Evolutionary conservation across 1,284 basidiomycete species (phyloP).

Genomic region (Tylopilus sp.): DNA sequence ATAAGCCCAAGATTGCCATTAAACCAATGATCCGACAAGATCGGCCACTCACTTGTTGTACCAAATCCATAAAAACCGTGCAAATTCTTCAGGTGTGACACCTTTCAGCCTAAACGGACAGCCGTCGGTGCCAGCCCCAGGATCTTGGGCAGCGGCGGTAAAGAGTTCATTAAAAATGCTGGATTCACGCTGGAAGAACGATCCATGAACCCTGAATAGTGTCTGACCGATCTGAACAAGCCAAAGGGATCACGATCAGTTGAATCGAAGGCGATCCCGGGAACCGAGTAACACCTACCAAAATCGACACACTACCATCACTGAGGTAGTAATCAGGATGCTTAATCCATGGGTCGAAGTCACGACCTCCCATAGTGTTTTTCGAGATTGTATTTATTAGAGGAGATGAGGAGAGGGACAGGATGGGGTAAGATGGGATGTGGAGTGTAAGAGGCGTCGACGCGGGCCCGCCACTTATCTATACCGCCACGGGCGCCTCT

Average conservation of each 20-base stretch:
- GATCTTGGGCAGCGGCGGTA: slow-evolving; percentile 42
- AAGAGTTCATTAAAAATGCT: slow-evolving; percentile 60
- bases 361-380: slow-evolving; percentile 18
- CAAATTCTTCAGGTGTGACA: slow-evolving; percentile 61
- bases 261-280: not conserved
- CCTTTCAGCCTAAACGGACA: slow-evolving; percentile 68
- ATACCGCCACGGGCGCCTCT: too few species aligned
- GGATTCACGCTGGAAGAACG: slow-evolving; percentile 76
- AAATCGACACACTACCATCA: slow-evolving; percentile 34
- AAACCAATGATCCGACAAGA: not conserved
- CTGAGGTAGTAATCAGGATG: slow-evolving; percentile 25
- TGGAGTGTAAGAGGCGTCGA: too few species aligned
- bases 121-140: slow-evolving; percentile 48
- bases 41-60: slow-evolving; percentile 65
- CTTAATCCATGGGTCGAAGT: not conserved
- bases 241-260: slow-evolving; percentile 12
- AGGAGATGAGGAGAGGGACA: slow-evolving; percentile 30
- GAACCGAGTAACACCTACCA: slow-evolving; percentile 21
- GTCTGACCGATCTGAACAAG: slow-evolving; percentile 57
- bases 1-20: slow-evolving; percentile 1
- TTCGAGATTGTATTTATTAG: too few species aligned
- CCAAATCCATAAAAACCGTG: slow-evolving; percentile 74
- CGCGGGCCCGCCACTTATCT: too few species aligned
- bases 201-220: slow-evolving; percentile 68
- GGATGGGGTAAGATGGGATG: not conserved